Evolutionary conservation across 2,329 filamentous ascomycete genomes (phyloP).

Genomic region (Xylariales sp.): DNA sequence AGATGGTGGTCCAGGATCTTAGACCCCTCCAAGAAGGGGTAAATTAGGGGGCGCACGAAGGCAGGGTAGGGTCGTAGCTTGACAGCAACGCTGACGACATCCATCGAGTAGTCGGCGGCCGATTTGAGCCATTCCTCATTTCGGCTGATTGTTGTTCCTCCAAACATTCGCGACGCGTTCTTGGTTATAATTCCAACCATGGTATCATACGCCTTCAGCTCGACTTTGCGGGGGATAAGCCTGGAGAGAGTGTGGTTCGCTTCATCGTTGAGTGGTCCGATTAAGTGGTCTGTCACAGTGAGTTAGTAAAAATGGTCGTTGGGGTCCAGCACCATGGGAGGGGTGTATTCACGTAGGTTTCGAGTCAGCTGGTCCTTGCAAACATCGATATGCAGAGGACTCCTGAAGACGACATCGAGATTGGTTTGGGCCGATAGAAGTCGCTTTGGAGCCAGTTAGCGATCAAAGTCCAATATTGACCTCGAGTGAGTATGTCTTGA

Average conservation of each 20-base stretch:
- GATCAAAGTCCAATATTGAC: background rate
- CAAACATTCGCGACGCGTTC: slow-evolving; percentile 40
- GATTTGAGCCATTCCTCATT: slow-evolving; percentile 40
- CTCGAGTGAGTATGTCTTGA: background rate
- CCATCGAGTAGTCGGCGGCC: slow-evolving; percentile 40
- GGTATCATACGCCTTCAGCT: slow-evolving; percentile 37
- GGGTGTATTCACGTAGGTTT: slow-evolving; percentile 36
- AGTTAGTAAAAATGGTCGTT: slow-evolving; percentile 16
- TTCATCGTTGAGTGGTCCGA: slow-evolving; percentile 38
- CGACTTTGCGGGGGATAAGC: slow-evolving; percentile 34
- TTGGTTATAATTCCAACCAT: slow-evolving; percentile 41
- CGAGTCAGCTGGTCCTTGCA: slow-evolving; percentile 40
- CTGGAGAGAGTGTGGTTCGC: slow-evolving; percentile 36
- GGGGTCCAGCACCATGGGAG: background rate
- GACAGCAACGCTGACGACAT: slow-evolving; percentile 39
- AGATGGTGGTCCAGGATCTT: slow-evolving; percentile 38
- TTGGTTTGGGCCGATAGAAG: slow-evolving; percentile 39
- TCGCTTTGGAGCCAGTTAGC: slow-evolving; percentile 30
- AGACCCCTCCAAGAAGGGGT: slow-evolving; percentile 37
- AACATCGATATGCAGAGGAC: slow-evolving; percentile 39
- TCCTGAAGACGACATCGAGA: slow-evolving; percentile 40
- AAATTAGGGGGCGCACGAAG: slow-evolving; percentile 36
- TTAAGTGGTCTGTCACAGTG: slow-evolving; percentile 32
- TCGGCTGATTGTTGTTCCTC: slow-evolving; percentile 37
- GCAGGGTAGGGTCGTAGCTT: slow-evolving; percentile 40